Conservation (phyloP, 2,329 filamentous ascomycete species). For the Cytospora paraplurivora region DNA sequence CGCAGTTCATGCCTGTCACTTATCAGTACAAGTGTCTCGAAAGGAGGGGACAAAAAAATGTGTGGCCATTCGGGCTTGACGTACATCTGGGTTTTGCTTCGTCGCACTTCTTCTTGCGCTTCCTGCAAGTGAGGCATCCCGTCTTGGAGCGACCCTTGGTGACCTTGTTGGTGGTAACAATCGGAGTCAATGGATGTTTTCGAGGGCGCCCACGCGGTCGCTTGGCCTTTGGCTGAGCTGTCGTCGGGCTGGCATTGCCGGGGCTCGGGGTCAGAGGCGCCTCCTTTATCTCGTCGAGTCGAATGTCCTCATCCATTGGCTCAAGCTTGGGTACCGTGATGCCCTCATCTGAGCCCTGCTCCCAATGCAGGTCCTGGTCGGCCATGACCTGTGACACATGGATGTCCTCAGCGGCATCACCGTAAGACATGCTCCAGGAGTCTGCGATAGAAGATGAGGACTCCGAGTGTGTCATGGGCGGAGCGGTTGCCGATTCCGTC, state of each 20-base stretch:
- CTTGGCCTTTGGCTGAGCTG: conserved; percentile 51
- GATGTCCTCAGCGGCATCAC: conserved; percentile 32
- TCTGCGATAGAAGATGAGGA: conserved; percentile 48
- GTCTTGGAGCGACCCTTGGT: conserved; percentile 77
- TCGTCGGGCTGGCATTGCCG: conserved; percentile 30
- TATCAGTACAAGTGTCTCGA: not conserved
- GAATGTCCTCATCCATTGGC: conserved; percentile 57
- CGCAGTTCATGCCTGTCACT: conserved; percentile 73
- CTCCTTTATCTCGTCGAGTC: conserved; percentile 54
- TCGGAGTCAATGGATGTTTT: conserved; percentile 71
- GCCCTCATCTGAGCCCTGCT: conserved; percentile 48
- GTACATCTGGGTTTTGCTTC: conserved; percentile 68
- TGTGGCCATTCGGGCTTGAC: conserved; percentile 34
- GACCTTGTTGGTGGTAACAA: conserved; percentile 63
- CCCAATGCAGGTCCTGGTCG: conserved; percentile 48
- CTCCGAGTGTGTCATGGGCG: conserved; percentile 48
- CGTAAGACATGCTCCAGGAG: conserved; percentile 48
- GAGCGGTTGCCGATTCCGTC: conserved; percentile 44
- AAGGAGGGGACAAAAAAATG: not conserved
- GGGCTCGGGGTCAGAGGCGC: conserved; percentile 40
- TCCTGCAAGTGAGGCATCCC: conserved; percentile 68
- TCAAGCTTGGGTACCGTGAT: conserved; percentile 58
- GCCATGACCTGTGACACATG: conserved; percentile 22
- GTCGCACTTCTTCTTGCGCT: conserved; percentile 73
- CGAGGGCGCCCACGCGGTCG: conserved; percentile 77